Base-by-base conservation (phyloP, 2,329 filamentous ascomycete genomes). In the Trichothecium sympodiale region DNA sequence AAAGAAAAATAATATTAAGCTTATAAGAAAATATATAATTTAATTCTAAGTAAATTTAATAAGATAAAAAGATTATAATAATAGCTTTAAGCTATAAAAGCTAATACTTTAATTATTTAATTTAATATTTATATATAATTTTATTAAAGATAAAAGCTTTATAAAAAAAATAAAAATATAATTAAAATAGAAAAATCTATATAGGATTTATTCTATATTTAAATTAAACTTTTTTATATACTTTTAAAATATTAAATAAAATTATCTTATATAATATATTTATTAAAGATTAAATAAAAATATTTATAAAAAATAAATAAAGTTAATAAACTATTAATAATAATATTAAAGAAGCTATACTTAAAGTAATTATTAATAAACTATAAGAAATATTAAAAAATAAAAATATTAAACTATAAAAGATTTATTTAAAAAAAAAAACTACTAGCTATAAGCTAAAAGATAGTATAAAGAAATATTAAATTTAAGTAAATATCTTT, bases 91-190 rank as follows among this genome's bases (percentile, higher is more conserved):
- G n/a, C n/a, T n/a, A n/a, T n/a, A n/a, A n/a, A n/a, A n/a, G n/a
- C n/a, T n/a, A n/a, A n/a, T n/a, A n/a, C n/a, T 36, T 36, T n/a
- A n/a, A 27, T 15, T 28, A 28, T 36, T 16, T n/a, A 13, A 14
- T 12, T 16, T 16, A 15, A 27, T 36, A 6, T 29, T 17, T 17
- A 5, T 13, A 13, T 8, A 27, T 36, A 8, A 36, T 18, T 4
- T 9, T 10, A n/a, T 13, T 36, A 31, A 31, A 31, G 29, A 15
- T 8, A 31, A n/a, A n/a, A n/a, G n/a, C n/a, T n/a, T n/a, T n/a
- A n/a, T n/a, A n/a, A n/a, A n/a, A n/a, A n/a, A n/a, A n/a, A n/a
- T n/a, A n/a, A n/a, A n/a, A n/a, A n/a, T n/a, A n/a, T n/a, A n/a
- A n/a, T 31, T 12, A 15, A 31, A 12, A 31, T 12, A 31, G 9